phyloP scores from a whole-genome alignment of 2,329 filamentous ascomycete species.

The Ascochyta fabae region DNA sequence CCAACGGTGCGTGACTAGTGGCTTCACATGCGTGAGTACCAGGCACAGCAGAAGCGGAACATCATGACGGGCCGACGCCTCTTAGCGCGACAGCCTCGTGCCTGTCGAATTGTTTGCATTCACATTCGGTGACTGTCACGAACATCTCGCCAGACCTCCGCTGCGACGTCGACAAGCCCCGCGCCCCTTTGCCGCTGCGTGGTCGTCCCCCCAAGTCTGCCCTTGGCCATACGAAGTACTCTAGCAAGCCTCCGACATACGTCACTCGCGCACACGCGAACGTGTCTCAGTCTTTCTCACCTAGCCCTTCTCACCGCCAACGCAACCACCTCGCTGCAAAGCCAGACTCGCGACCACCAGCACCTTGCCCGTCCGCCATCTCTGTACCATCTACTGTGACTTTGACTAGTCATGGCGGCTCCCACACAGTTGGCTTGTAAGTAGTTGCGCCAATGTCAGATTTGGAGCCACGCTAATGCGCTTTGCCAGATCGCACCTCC shows the following conservation, averaged over 20 bases:
- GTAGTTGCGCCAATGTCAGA: constrained; percentile 35
- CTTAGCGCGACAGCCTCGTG: constrained; percentile 23
- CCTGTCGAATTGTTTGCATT: constrained; percentile 8
- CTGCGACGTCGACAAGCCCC: constrained; percentile 22
- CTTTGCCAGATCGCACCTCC: constrained; percentile 76
- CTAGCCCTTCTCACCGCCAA: constrained; percentile 41
- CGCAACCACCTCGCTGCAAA: constrained; percentile 27
- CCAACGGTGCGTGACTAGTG: not conserved
- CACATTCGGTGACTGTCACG: constrained; percentile 11
- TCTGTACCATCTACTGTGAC: constrained; percentile 65
- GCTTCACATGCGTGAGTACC: not conserved
- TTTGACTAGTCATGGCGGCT: constrained; percentile 93
- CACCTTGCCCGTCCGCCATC: constrained; percentile 34
- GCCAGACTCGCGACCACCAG: constrained; percentile 44
- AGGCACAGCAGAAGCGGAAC: not conserved
- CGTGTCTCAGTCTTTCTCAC: constrained; percentile 41
- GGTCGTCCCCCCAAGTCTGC: constrained; percentile 39
- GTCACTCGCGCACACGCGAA: constrained; percentile 35
- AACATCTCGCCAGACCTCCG: constrained; percentile 18
- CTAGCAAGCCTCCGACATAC: constrained; percentile 30
- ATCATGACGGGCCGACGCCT: constrained; percentile 15
- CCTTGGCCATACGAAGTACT: constrained; percentile 25
- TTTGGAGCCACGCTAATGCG: constrained; percentile 19
- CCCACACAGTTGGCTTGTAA: constrained; percentile 90
- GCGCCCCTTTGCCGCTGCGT: constrained; percentile 40